Base-by-base conservation (phyloP, 192 early-diverging fungal species). In the Paraglomus brasilianum region DNA sequence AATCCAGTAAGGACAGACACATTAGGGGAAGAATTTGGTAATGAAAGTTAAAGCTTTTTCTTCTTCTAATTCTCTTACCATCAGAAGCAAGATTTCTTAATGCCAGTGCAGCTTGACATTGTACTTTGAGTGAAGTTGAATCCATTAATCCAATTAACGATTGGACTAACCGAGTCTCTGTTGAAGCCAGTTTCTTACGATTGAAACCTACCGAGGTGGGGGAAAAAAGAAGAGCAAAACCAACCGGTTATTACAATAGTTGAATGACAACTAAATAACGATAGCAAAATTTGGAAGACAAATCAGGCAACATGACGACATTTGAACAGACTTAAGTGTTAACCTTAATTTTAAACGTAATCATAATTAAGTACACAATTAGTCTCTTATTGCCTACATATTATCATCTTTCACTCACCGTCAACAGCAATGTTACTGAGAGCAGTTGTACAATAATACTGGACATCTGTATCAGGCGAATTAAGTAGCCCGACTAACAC, bases 391-490 rank as follows among this genome's bases (percentile, higher is more conserved):
- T 21, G 13, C 40, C n/a, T n/a, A n/a, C n/a, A n/a, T n/a, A 62
- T 45, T 17, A 62, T 45, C 4, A 62, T 30, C 1, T 45, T 64
- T n/a, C 8, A 51, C 48, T 60, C 72, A 78, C 74, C 84, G 80
- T 93, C 93, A 1, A 95, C 94, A 0, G 92, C 92, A 66, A 95
- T 91, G 74, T 95, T 94, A 73, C 89, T 90, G 22, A 95, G 85
- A 19, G 92, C 91, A 43, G 94, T 95, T 36, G 90, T 91, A 52
- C 87, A 92, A 57, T 95, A 95, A 77, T 95, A 95, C 72, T 94
- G 91, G 14, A 94, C 88, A 78, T 95, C 93, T 22, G 85, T 80
- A 71, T 95, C 92, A 40, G 87, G 80, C 6, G 88, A 90, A 60
- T 78, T 83, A 36, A 96, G 77, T 36, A 95, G 80, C 48, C 81